These are phyloP conservation scores for Boletus hoseneyae DNA, from an alignment of 1,284 basidiomycete genomes.

Conservation along the genomic window DNA sequence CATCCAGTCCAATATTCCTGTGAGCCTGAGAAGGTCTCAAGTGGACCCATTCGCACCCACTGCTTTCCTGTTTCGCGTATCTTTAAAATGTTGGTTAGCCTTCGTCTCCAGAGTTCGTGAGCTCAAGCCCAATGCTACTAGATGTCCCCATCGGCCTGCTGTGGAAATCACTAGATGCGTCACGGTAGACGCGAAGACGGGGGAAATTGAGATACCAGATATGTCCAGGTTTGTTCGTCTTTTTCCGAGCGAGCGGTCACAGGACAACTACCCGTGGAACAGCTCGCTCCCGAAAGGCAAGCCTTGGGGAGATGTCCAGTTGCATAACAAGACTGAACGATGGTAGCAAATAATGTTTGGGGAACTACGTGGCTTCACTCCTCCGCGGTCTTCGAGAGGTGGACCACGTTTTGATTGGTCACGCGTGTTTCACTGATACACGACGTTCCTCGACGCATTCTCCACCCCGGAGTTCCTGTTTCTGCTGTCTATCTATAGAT, in stretches of 20 bases:
- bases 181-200: conserved; percentile 56
- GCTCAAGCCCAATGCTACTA: conserved; percentile 29
- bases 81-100: conserved; percentile 59
- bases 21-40: conserved; percentile 35
- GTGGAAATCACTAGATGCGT: conserved; percentile 65
- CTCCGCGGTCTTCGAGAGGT: conserved; percentile 22
- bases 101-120: neutral
- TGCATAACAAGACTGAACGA: conserved; percentile 21
- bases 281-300: conserved; percentile 49
- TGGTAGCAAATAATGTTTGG: conserved; percentile 9
- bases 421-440: conserved; percentile 25
- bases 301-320: conserved; percentile 47
- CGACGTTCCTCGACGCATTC: conserved; percentile 24
- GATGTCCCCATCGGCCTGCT: conserved; percentile 61
- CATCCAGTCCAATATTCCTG: conserved; percentile 56
- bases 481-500: conserved; percentile 34
- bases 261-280: conserved; percentile 14
- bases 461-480: conserved; percentile 30
- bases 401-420: conserved; percentile 16
- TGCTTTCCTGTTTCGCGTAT: conserved; percentile 72
- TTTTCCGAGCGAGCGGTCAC: conserved; percentile 2
- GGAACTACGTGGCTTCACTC: conserved; percentile 13
- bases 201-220: conserved; percentile 56
- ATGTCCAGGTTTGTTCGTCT: conserved; percentile 39
- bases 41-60: conserved; percentile 39